Evolutionary conservation across 2,329 filamentous ascomycete species (phyloP).

Genomic region (Phaeoacremonium minimum): DNA sequence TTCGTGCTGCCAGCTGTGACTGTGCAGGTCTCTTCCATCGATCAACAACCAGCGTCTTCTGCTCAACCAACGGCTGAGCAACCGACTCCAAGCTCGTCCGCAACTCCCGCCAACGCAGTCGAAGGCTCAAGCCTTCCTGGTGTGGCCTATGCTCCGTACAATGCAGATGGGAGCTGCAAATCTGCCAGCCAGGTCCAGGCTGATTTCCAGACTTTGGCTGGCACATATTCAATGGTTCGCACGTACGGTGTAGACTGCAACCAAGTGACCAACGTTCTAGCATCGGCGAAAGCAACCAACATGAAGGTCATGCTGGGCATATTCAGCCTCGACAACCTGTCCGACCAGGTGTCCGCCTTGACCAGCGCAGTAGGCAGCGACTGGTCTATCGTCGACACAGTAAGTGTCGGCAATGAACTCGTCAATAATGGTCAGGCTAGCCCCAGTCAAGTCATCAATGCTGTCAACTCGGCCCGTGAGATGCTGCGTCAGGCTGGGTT

Average conservation of each 20-base stretch:
- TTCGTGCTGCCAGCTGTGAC: not conserved
- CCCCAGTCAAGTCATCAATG: conserved; percentile 49
- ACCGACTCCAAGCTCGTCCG: too few species aligned
- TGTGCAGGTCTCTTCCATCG: too few species aligned
- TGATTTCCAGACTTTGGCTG: conserved; percentile 56
- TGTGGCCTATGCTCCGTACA: conserved; percentile 46
- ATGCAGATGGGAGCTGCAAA: conserved; percentile 60
- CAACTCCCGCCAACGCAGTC: conserved; percentile 4
- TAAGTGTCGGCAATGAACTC: conserved; percentile 78
- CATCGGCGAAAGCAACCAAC: conserved; percentile 58
- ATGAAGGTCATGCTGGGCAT: conserved; percentile 74
- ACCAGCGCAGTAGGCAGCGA: conserved; percentile 54
- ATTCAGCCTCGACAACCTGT: conserved; percentile 56
- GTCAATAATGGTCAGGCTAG: conserved; percentile 60
- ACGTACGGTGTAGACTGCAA: conserved; percentile 79
- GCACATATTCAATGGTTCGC: conserved; percentile 60
- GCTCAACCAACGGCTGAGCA: too few species aligned
- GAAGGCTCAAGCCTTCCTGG: conserved; percentile 25
- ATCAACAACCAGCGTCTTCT: too few species aligned
- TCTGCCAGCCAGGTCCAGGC: conserved; percentile 52
- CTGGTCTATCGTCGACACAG: conserved; percentile 66
- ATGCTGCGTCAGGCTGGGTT: conserved; percentile 62
- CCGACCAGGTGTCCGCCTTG: conserved; percentile 55
- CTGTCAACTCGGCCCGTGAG: conserved; percentile 52
- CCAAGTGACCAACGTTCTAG: conserved; percentile 59